Conservation (phyloP, 176 grass and related monocot species). For the Oryza coarctata region DNA sequence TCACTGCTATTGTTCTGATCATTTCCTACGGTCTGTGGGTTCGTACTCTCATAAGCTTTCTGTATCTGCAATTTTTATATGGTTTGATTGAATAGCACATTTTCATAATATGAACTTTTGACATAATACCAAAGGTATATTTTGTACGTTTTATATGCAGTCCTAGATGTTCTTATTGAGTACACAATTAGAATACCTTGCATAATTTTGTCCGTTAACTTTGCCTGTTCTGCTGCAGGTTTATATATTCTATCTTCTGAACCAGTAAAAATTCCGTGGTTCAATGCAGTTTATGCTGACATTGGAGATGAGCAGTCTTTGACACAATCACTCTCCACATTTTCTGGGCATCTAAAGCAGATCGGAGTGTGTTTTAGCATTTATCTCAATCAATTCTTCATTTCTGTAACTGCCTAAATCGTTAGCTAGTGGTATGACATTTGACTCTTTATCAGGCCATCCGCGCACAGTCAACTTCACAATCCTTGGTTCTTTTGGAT, state of each 20-base stretch:
- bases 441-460: constrained; percentile 48
- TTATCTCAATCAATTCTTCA: constrained; percentile 2
- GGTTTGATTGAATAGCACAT: background rate
- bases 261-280: constrained; percentile 87
- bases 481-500: constrained; percentile 76
- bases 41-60: constrained; percentile 2
- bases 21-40: background rate
- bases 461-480: constrained; percentile 49
- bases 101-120: constrained; percentile 13
- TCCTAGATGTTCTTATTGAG: constrained; percentile 7
- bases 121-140: constrained; percentile 17
- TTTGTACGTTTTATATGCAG: background rate
- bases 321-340: constrained; percentile 75
- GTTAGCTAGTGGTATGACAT: constrained; percentile 20
- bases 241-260: constrained; percentile 76
- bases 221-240: constrained; percentile 40
- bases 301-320: constrained; percentile 89
- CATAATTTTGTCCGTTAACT: constrained; percentile 25
- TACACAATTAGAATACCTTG: constrained; percentile 10
- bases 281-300: constrained; percentile 81
- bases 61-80: constrained; percentile 2
- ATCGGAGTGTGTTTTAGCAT: constrained; percentile 59
- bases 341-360: constrained; percentile 80
- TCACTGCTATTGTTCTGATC: background rate
- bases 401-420: constrained; percentile 25